Base-by-base conservation (phyloP, 164 flowering plant genomes). In the Echeveria elegans region DNA sequence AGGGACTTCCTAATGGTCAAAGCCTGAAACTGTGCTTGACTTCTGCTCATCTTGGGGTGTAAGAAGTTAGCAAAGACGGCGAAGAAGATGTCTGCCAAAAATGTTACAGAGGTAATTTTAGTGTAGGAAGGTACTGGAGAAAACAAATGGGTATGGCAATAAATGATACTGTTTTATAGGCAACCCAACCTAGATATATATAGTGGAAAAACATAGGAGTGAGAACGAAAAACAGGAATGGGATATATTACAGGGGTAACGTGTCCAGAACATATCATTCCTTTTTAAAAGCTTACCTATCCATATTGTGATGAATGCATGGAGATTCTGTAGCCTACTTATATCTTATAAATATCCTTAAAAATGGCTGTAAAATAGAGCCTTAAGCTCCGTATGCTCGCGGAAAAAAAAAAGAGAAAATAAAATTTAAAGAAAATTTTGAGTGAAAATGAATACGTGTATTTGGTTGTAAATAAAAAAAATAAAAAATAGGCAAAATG, bases 1-100 rank as follows among this genome's bases (percentile, higher is more conserved):
- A 77, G 74, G 48, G 79, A 71, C 47, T 63, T 71, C 69, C 74
- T 77, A 43, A 58, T 63, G 63, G 45, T 32, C 41, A 67, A 70
- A 71, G 53, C 70, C 66, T 73, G 76, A 31, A 66, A 68, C 28
- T 67, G 70, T 50, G 52, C 19, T 5, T 66, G 64, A 38, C 52
- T 71, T 61, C 66, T 63, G 11, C 65, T 72, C 74, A 73, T 73
- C 21, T 50, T 62, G 59, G 23, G 11, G n/a, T 11, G 29, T 34
- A 7, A 47, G 15, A 63, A 62, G 32, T 19, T 40, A n/a, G n/a
- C 19, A 1, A 45, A 45, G 30, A 29, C 45, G 37, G 31, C 34
- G 37, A 32, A 41, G 15, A 40, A 16, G 4, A 19, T 29, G 16
- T 34, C 10, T 5, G 36, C 61, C 28, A 40, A 60, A 68, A 3